A percentile compares a stretch with the other conserved stretches of the same genome.
phyloP scores from a whole-genome alignment of 306 rosid species.

The Ormosia semicastrata region DNA sequence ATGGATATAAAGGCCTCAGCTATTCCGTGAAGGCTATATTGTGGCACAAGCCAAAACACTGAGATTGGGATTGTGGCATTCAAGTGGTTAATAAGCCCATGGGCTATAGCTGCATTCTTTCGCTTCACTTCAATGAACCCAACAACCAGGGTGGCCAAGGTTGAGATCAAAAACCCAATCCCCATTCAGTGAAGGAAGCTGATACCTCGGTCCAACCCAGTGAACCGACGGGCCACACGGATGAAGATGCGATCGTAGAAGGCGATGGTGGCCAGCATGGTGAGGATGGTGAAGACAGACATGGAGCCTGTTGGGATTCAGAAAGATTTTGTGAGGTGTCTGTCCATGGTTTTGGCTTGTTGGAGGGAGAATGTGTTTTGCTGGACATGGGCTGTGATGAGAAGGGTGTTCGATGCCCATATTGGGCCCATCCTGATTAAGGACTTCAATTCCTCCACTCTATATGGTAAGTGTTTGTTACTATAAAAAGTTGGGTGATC shows the following conservation, averaged over 20 bases:
- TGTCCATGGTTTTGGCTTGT: constrained; percentile 87
- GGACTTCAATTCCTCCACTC: constrained; percentile 86
- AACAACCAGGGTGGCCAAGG: constrained; percentile 68
- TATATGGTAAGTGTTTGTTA: no score
- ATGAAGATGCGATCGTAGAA: constrained; percentile 71
- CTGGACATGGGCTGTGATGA: constrained; percentile 89
- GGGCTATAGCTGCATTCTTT: constrained; percentile 47
- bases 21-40: constrained; percentile 83
- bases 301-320: constrained; percentile 93
- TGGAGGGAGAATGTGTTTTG: constrained; percentile 80
- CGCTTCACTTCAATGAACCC: constrained; percentile 77
- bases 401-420: constrained; percentile 91
- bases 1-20: constrained; percentile 98
- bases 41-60: constrained; percentile 86
- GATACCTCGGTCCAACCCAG: constrained; percentile 89
- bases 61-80: constrained; percentile 62
- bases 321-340: constrained; percentile 61
- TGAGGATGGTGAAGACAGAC: constrained; percentile 61
- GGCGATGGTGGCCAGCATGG: constrained; percentile 76
- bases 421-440: constrained; percentile 91
- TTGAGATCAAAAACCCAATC: constrained; percentile 73
- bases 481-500: no score
- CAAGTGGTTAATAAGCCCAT: constrained; percentile 51
- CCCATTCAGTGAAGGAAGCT: constrained; percentile 84
- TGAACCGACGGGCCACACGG: constrained; percentile 57